Percentiles rank a stretch among this genome's conserved stretches.
phyloP scores from a whole-genome alignment of 768 basidiomycete genomes.

The Leccinum broughii region DNA sequence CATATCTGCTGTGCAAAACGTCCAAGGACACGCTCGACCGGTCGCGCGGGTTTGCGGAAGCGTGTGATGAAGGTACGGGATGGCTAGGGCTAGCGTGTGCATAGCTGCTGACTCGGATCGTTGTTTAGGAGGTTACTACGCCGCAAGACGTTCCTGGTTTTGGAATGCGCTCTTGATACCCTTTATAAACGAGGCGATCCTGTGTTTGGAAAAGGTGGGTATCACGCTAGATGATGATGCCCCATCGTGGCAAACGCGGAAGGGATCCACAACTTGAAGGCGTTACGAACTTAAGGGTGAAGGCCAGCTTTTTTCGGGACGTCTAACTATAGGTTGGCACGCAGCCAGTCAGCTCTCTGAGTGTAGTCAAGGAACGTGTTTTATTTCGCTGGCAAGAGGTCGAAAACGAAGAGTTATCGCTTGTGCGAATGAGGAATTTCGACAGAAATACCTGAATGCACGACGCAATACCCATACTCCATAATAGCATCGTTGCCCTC shows the following conservation, averaged over 20 bases:
- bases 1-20: constrained; percentile 89
- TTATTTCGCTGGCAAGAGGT: too few species aligned
- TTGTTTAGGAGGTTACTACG: constrained; percentile 78
- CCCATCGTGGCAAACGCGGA: neutral
- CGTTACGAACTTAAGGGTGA: too few species aligned
- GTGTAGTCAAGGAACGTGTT: too few species aligned
- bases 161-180: constrained; percentile 94
- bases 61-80: constrained; percentile 80
- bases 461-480: too few species aligned
- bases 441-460: too few species aligned
- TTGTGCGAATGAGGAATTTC: too few species aligned
- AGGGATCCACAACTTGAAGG: too few species aligned
- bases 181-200: constrained; percentile 96
- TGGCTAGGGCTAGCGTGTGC: neutral
- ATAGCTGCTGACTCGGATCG: neutral
- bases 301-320: too few species aligned
- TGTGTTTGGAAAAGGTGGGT: constrained; percentile 83
- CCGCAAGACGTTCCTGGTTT: constrained; percentile 94
- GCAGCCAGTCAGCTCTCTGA: too few species aligned
- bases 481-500: too few species aligned
- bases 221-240: neutral
- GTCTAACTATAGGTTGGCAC: too few species aligned
- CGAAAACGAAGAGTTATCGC: too few species aligned
- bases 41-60: constrained; percentile 77
- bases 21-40: constrained; percentile 71